Conservation (phyloP, 169 alveolate genomes). For the Haemoproteus tartakovskyi region DNA sequence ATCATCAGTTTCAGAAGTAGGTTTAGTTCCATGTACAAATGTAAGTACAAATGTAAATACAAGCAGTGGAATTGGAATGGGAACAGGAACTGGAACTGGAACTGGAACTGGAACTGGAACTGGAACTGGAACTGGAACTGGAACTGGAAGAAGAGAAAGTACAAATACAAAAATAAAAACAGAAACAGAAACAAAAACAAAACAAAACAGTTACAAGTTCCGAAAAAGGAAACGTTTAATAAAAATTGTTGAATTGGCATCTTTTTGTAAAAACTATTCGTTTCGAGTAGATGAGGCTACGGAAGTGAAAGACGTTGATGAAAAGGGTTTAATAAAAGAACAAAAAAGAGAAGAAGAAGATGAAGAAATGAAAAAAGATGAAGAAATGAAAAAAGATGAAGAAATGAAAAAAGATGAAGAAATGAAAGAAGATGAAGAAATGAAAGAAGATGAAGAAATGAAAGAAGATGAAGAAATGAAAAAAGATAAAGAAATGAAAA, state of each 20-base stretch:
- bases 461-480: background rate
- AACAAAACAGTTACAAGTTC: background rate
- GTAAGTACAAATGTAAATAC: constrained; percentile 9
- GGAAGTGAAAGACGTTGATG: background rate
- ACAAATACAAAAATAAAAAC: too few relatives aligned
- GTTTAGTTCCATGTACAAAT: too few relatives aligned
- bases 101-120: background rate
- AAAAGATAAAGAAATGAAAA: background rate
- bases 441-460: too few relatives aligned
- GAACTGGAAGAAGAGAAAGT: too few relatives aligned
- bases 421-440: background rate
- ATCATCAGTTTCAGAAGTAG: background rate
- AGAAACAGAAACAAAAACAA: background rate
- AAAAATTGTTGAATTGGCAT: constrained; percentile 11
- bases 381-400: background rate
- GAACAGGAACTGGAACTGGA: background rate
- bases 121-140: background rate
- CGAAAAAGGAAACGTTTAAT: background rate
- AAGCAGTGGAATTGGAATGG: constrained; percentile 4
- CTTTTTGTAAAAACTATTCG: constrained; percentile 10
- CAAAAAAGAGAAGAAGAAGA: background rate
- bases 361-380: too few relatives aligned
- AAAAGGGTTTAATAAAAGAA: background rate
- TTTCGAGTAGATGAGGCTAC: background rate
- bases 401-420: background rate